Percentiles rank a stretch among this genome's conserved stretches.
Evolutionary conservation across 257 asterid species (phyloP).

Genomic region (Primulina eburnea): DNA sequence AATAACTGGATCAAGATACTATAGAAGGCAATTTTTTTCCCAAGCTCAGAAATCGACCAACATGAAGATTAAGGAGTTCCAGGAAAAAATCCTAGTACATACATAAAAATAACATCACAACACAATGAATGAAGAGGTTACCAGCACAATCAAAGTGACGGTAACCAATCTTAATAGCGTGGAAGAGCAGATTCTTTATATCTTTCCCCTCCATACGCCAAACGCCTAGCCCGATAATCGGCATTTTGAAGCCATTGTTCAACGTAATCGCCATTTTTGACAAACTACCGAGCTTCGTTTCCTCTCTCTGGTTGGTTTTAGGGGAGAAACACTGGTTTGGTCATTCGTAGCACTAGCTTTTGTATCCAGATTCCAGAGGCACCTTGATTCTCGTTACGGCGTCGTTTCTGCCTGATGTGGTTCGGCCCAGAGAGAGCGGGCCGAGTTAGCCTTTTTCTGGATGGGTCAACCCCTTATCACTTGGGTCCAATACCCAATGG

Average conservation of each 20-base stretch:
- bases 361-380: no score
- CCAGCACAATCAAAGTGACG: conserved; percentile 72
- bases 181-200: conserved; percentile 36
- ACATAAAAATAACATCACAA: no score
- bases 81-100: no score
- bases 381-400: no score
- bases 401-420: no score
- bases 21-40: no score
- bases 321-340: not conserved
- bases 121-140: not conserved
- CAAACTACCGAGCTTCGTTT: not conserved
- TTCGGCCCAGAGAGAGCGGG: no score
- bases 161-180: conserved; percentile 50
- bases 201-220: conserved; percentile 55
- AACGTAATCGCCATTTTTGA: conserved; percentile 23
- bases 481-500: not conserved
- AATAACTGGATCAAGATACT: no score
- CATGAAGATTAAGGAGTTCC: no score
- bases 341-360: no score
- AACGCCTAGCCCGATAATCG: conserved; percentile 49
- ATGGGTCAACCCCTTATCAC: not conserved
- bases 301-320: not conserved
- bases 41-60: no score
- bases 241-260: conserved; percentile 48
- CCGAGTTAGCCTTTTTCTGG: not conserved